Evolutionary conservation across 805 yeast species (phyloP).

Genomic region (Metschnikowia bowlesiae): DNA sequence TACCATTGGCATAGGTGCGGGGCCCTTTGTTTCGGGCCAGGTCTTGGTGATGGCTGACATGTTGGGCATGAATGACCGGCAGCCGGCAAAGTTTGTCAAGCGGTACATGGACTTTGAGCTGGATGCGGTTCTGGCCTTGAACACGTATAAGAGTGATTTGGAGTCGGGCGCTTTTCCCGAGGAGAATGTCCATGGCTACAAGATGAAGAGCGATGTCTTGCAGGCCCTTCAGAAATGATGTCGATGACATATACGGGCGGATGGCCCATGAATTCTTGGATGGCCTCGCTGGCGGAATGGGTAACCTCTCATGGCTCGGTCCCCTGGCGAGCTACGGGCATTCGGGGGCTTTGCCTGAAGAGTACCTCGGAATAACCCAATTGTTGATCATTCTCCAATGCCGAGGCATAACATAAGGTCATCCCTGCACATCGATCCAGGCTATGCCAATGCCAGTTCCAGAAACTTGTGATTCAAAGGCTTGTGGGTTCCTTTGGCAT

Average conservation of each 20-base stretch:
- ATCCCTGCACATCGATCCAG: too few species aligned
- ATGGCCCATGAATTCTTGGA: too few species aligned
- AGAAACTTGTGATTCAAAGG: too few species aligned
- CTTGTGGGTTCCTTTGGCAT: too few species aligned
- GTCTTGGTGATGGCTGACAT: constrained; percentile 84
- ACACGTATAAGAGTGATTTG: constrained; percentile 58
- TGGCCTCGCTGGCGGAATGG: too few species aligned
- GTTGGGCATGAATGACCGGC: constrained; percentile 61
- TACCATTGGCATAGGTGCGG: constrained; percentile 96
- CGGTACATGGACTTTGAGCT: constrained; percentile 52
- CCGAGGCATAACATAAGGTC: too few species aligned
- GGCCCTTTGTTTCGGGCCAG: constrained; percentile 78
- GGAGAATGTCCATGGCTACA: constrained; percentile 56
- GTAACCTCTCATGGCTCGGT: too few species aligned
- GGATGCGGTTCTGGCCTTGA: constrained; percentile 48
- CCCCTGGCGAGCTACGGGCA: too few species aligned
- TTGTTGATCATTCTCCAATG: too few species aligned
- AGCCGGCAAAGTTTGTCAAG: constrained; percentile 66
- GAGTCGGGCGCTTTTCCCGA: constrained; percentile 54
- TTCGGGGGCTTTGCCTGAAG: too few species aligned
- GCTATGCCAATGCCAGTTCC: too few species aligned
- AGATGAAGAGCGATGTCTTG: constrained; percentile 60
- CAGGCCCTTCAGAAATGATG: constrained; percentile 14
- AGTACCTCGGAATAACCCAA: too few species aligned
- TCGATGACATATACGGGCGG: neutral